Conservation (phyloP, 768 basidiomycete species). For the Russula sp. region DNA sequence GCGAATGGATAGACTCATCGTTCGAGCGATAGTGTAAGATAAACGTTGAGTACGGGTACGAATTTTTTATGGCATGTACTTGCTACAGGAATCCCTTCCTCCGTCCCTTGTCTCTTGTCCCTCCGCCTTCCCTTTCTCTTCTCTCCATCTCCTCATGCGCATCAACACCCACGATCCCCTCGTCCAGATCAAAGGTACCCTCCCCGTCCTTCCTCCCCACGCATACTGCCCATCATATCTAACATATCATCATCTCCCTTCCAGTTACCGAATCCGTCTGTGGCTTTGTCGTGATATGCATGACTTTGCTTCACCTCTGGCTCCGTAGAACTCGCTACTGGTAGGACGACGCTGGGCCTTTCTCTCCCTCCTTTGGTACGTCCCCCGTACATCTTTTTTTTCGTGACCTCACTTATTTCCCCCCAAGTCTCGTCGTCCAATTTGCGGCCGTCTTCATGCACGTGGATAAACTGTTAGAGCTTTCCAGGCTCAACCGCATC, state of each 20-base stretch:
- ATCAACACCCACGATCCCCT: slow-evolving; percentile 18
- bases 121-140: not conserved
- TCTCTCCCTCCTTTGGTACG: slow-evolving; percentile 22
- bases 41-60: too few relatives aligned
- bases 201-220: too few relatives aligned
- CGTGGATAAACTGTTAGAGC: slow-evolving; percentile 18
- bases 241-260: not conserved
- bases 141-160: slow-evolving; percentile 10
- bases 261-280: slow-evolving; percentile 26
- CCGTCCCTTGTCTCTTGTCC: too few relatives aligned
- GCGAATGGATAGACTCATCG: too few relatives aligned
- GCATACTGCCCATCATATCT: too few relatives aligned
- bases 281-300: slow-evolving; percentile 23
- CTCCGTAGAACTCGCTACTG: slow-evolving; percentile 24
- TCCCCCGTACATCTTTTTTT: not conserved
- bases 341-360: slow-evolving; percentile 28
- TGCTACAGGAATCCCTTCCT: too few relatives aligned
- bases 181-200: slow-evolving; percentile 19
- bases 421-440: slow-evolving; percentile 21
- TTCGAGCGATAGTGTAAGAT: too few relatives aligned
- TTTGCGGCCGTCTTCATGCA: slow-evolving; percentile 26
- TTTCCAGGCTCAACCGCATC: slow-evolving; percentile 22
- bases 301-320: slow-evolving; percentile 23
- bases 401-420: too few relatives aligned
- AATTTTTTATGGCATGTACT: too few relatives aligned